These are phyloP conservation scores for Pythium monospermum DNA, from an alignment of 352 stramenopile species.

Conservation along the genomic window DNA sequence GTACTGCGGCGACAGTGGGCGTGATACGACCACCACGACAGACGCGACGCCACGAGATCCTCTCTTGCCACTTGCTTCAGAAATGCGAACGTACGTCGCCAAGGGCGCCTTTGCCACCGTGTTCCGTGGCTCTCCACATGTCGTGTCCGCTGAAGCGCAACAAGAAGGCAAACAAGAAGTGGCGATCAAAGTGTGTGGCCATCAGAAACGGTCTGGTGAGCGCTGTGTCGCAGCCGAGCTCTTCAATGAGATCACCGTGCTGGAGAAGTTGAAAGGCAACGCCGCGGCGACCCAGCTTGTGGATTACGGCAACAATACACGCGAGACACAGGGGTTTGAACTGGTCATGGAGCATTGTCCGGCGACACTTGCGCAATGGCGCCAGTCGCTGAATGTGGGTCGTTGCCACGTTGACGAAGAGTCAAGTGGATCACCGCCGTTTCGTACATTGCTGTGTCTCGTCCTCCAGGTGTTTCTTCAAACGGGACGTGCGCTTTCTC, in stretches of 20 bases:
- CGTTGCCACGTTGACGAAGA: not conserved
- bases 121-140: not conserved
- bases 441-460: conserved; percentile 37
- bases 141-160: not conserved
- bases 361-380: conserved; percentile 44
- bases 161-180: conserved; percentile 12
- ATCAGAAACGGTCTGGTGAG: conserved; percentile 38
- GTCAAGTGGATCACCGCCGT: conserved; percentile 17
- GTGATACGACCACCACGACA: not conserved
- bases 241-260: conserved; percentile 50
- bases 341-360: conserved; percentile 60
- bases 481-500: conserved; percentile 26
- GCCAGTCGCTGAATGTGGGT: conserved; percentile 10
- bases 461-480: conserved; percentile 41
- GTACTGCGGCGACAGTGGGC: conserved; percentile 15
- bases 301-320: conserved; percentile 46
- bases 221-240: conserved; percentile 35
- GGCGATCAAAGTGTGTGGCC: conserved; percentile 47
- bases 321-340: conserved; percentile 36
- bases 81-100: conserved; percentile 7
- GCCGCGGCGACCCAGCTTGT: conserved; percentile 45
- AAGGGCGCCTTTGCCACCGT: conserved; percentile 11
- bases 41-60: not conserved
- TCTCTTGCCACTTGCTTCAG: not conserved
- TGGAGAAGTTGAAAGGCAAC: conserved; percentile 44